A percentile compares a stretch with the other conserved stretches of the same genome.
Conservation (phyloP, 805 yeast species). For the Ogataea pignaliae region DNA sequence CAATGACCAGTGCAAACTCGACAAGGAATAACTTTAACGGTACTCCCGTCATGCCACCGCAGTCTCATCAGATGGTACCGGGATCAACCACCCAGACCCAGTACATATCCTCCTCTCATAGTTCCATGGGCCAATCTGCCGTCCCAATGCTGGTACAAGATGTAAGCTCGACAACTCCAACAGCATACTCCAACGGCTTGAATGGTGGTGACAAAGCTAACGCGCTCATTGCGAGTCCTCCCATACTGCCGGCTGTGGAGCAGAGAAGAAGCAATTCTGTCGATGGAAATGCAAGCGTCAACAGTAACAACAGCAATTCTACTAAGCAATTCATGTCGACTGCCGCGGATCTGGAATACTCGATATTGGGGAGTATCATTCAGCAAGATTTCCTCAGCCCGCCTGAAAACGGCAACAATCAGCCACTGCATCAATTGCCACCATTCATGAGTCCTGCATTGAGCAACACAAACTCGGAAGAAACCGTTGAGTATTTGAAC, state of each 20-base stretch:
- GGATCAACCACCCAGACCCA: not conserved
- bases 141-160: no score
- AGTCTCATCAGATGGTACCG: not conserved
- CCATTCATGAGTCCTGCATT: conserved; percentile 31
- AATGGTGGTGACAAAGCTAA: not conserved
- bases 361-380: conserved; percentile 61
- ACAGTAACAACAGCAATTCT: not conserved
- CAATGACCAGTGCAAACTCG: not conserved
- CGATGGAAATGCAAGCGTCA: not conserved
- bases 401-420: conserved; percentile 9
- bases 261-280: not conserved
- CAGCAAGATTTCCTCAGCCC: conserved; percentile 38
- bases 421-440: conserved; percentile 3
- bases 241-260: not conserved
- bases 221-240: not conserved
- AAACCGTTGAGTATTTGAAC: conserved; percentile 19
- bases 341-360: conserved; percentile 72
- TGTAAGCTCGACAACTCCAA: no score
- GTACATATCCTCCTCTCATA: not conserved
- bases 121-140: no score
- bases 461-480: conserved; percentile 31
- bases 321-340: conserved; percentile 47
- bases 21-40: not conserved
- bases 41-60: not conserved
- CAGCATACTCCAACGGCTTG: not conserved